Evolutionary conservation across 768 basidiomycete genomes (phyloP).

Genomic region (Hygrophorus pudorinus): DNA sequence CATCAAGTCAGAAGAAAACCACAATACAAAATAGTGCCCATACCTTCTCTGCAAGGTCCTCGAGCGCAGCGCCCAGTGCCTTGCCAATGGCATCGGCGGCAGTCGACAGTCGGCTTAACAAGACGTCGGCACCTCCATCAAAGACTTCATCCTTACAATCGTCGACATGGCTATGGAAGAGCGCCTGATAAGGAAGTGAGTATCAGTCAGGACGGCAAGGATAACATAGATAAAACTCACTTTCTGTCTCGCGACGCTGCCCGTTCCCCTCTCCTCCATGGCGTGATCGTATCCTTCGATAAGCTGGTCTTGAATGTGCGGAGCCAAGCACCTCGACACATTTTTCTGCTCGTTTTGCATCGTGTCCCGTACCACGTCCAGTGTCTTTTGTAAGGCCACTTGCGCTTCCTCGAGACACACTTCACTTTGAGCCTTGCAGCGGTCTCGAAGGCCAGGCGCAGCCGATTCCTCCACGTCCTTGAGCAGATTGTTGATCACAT

Average conservation of each 20-base stretch:
- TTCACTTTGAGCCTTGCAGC: conserved; percentile 39
- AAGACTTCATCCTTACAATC: conserved; percentile 41
- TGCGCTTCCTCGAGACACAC: conserved; percentile 41
- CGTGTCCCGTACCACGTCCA: conserved; percentile 38
- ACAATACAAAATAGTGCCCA: too few relatives aligned
- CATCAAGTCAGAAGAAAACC: too few relatives aligned
- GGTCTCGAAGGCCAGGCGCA: conserved; percentile 41
- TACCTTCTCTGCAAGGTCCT: conserved; percentile 47
- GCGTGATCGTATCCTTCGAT: conserved; percentile 42
- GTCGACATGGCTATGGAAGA: conserved; percentile 37
- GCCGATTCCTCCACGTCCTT: conserved; percentile 42
- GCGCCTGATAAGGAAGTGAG: conserved; percentile 21
- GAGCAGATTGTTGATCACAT: conserved; percentile 33
- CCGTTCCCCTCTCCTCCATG: conserved; percentile 42
- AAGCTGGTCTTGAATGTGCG: conserved; percentile 43
- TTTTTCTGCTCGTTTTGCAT: conserved; percentile 50
- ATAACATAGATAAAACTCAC: conserved; percentile 18
- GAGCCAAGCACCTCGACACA: conserved; percentile 44
- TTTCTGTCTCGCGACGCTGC: conserved; percentile 54
- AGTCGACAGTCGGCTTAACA: conserved; percentile 35
- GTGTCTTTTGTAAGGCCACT: conserved; percentile 35
- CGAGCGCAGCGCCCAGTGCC: conserved; percentile 35
- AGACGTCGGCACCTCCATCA: conserved; percentile 37
- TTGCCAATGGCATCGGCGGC: conserved; percentile 42
- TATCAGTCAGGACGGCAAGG: background rate